A percentile compares a stretch with the other conserved stretches of the same genome.
These are phyloP conservation scores for Eucalyptus albens DNA, from an alignment of 345 rosid species.

Conservation along the genomic window DNA sequence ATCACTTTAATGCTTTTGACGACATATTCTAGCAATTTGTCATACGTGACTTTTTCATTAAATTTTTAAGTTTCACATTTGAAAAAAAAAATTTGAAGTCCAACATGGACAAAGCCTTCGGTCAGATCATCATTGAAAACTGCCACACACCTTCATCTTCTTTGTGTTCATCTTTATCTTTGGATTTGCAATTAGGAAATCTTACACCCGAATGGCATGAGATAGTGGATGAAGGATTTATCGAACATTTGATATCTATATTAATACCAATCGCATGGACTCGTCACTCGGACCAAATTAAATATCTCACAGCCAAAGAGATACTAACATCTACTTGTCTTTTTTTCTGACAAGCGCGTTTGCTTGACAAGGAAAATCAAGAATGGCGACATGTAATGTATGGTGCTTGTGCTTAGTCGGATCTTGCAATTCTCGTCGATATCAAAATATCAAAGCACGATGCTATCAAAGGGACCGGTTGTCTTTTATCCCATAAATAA, in stretches of 20 bases:
- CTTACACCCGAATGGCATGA: not conserved
- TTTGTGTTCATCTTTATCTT: not conserved
- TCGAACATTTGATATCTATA: not conserved
- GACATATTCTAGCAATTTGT: too few relatives aligned
- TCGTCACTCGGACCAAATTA: not conserved
- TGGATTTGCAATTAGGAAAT: not conserved
- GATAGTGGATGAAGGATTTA: not conserved
- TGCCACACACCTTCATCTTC: not conserved
- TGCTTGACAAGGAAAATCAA: not conserved
- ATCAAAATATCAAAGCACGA: not conserved
- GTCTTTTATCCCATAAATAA: not conserved
- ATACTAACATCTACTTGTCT: not conserved
- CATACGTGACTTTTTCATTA: fast-evolving
- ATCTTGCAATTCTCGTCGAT: not conserved
- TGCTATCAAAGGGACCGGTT: not conserved
- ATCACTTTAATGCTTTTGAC: too few relatives aligned
- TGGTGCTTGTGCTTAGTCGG: not conserved
- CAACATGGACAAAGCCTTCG: not conserved
- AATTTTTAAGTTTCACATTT: too few relatives aligned
- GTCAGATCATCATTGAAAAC: not conserved
- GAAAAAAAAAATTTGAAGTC: not conserved
- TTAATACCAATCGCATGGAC: not conserved
- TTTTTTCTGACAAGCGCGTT: not conserved
- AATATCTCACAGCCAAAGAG: not conserved
- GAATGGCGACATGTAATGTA: not conserved